These are phyloP conservation scores for Lathyrus tuberosus DNA, from an alignment of 306 rosid species.

Conservation along the genomic window DNA sequence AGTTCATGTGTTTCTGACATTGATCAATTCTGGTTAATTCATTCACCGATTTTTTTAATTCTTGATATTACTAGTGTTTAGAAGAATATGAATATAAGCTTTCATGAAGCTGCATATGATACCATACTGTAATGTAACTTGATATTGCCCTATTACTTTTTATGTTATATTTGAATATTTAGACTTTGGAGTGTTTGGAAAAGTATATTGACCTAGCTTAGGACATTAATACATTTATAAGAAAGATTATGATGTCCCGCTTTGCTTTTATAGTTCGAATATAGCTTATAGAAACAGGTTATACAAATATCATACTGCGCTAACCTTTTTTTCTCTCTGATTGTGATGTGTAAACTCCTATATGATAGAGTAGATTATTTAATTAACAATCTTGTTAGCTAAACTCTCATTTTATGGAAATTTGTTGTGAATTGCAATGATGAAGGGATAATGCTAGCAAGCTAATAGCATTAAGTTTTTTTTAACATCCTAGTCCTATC, in stretches of 20 bases:
- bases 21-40: slow-evolving; percentile 72
- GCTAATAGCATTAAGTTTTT: neutral
- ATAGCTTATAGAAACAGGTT: neutral
- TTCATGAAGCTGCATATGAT: neutral
- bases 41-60: no score
- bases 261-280: neutral
- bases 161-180: neutral
- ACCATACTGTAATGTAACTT: neutral
- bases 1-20: no score
- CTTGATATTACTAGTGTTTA: no score
- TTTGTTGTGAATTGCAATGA: neutral
- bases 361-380: neutral
- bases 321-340: neutral
- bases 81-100: neutral
- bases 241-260: neutral
- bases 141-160: neutral
- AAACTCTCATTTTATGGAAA: neutral
- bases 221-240: neutral
- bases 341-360: neutral
- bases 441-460: slow-evolving; percentile 9
- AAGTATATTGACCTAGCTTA: neutral
- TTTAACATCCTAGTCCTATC: no score
- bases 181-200: neutral
- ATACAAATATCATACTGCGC: neutral
- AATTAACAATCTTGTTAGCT: neutral